phyloP scores from a whole-genome alignment of 2,329 filamentous ascomycete genomes.

The Claviceps maximensis region DNA sequence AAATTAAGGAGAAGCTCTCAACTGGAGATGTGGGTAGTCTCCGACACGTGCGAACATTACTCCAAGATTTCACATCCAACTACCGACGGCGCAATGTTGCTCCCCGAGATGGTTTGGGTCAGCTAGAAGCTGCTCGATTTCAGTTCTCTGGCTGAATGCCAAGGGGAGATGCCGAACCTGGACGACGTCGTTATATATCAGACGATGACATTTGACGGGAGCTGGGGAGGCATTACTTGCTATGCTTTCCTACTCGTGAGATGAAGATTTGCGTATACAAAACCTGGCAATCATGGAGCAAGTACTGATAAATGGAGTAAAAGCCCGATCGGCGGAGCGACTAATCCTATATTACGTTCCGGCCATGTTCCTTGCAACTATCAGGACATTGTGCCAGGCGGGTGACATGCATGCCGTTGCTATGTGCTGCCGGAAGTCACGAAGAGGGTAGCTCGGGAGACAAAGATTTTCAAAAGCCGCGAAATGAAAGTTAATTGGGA shows the following conservation, averaged over 20 bases:
- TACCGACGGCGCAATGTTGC: conserved; percentile 91
- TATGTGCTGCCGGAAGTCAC: conserved; percentile 1
- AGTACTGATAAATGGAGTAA: neutral
- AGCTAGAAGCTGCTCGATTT: conserved; percentile 77
- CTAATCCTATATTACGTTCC: neutral
- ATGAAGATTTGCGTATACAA: neutral
- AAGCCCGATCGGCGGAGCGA: neutral
- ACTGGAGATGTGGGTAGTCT: conserved; percentile 47
- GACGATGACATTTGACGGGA: neutral
- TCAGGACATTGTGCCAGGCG: neutral
- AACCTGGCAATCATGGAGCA: neutral
- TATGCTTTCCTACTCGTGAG: neutral
- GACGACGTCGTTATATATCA: neutral
- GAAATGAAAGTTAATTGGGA: neutral
- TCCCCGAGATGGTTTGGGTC: conserved; percentile 80
- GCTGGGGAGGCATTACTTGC: neutral
- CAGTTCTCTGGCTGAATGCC: conserved; percentile 48
- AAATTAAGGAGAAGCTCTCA: conserved; percentile 65
- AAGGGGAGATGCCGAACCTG: neutral
- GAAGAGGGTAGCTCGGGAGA: neutral
- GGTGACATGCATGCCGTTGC: neutral
- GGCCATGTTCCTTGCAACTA: neutral
- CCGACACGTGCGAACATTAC: conserved; percentile 66
- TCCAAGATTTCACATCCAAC: conserved; percentile 94
- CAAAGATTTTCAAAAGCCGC: neutral